These are phyloP conservation scores for Zhuliangozyma blackwelliae DNA, from an alignment of 1,139 yeast species.

Conservation along the genomic window DNA sequence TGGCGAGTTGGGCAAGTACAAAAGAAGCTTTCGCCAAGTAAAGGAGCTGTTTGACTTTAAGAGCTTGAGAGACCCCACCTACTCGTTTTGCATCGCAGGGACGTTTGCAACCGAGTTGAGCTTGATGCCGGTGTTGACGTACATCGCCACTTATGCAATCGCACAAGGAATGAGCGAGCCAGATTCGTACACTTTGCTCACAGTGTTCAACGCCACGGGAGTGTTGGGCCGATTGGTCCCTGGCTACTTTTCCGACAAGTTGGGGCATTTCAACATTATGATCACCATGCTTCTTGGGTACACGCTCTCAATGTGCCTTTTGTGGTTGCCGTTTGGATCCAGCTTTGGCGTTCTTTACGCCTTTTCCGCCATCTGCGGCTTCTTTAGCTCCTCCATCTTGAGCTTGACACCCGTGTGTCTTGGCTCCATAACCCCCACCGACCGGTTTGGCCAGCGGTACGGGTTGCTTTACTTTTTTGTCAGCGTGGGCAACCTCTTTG, in stretches of 20 bases:
- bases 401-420: slow-evolving; percentile 37
- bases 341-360: slow-evolving; percentile 35
- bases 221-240: slow-evolving; percentile 37
- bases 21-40: slow-evolving; percentile 18
- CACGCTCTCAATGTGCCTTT: slow-evolving; percentile 33
- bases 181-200: slow-evolving; percentile 31
- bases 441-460: slow-evolving; percentile 35
- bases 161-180: slow-evolving; percentile 37
- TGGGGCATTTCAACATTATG: slow-evolving; percentile 50
- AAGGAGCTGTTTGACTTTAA: slow-evolving; percentile 20
- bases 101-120: slow-evolving; percentile 52
- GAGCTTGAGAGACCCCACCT: slow-evolving; percentile 25
- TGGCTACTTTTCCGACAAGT: slow-evolving; percentile 32
- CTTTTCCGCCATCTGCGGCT: slow-evolving; percentile 51
- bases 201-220: slow-evolving; percentile 39
- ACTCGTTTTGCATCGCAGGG: slow-evolving; percentile 23
- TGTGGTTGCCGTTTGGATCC: slow-evolving; percentile 58
- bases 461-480: slow-evolving; percentile 37
- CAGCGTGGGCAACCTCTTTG: slow-evolving; percentile 37
- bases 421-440: slow-evolving; percentile 26
- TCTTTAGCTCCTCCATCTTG: slow-evolving; percentile 26
- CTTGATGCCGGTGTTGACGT: slow-evolving; percentile 48
- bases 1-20: slow-evolving; percentile 14
- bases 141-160: slow-evolving; percentile 45
- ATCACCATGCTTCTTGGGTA: slow-evolving; percentile 37